Evolutionary conservation across 164 flowering plant species (phyloP).

Genomic region (Vitis riparia): DNA sequence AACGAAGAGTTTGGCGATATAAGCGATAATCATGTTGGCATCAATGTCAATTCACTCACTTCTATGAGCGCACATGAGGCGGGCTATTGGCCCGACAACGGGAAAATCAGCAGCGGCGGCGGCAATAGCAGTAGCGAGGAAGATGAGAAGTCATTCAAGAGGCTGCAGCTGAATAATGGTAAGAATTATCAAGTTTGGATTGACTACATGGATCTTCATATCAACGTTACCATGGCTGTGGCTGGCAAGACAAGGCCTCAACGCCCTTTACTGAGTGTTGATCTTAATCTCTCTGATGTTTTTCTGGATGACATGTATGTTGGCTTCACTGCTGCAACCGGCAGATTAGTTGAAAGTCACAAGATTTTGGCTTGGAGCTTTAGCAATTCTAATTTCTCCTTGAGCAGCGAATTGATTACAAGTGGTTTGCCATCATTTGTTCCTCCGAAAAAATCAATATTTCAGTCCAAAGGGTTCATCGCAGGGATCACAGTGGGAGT

Average conservation of each 20-base stretch:
- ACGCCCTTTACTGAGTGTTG: constrained; percentile 23
- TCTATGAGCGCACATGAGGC: constrained; percentile 37
- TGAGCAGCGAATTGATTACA: constrained; percentile 42
- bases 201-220: constrained; percentile 20
- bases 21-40: constrained; percentile 56
- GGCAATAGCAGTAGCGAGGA: not conserved
- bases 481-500: constrained; percentile 35
- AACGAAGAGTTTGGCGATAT: constrained; percentile 56
- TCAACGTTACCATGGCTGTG: constrained; percentile 40
- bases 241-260: constrained; percentile 34
- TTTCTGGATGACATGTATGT: constrained; percentile 43
- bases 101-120: too few species aligned
- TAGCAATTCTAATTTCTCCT: constrained; percentile 43
- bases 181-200: constrained; percentile 50
- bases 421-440: constrained; percentile 49
- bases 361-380: constrained; percentile 46
- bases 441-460: constrained; percentile 31
- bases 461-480: constrained; percentile 35
- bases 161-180: constrained; percentile 27
- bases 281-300: constrained; percentile 29
- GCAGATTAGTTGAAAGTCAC: constrained; percentile 32
- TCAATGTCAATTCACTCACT: constrained; percentile 50
- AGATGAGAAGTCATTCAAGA: constrained; percentile 12
- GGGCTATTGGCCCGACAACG: constrained; percentile 43
- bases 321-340: constrained; percentile 45